Base-by-base conservation (phyloP, 805 yeast species). In the Candida schatavii region DNA sequence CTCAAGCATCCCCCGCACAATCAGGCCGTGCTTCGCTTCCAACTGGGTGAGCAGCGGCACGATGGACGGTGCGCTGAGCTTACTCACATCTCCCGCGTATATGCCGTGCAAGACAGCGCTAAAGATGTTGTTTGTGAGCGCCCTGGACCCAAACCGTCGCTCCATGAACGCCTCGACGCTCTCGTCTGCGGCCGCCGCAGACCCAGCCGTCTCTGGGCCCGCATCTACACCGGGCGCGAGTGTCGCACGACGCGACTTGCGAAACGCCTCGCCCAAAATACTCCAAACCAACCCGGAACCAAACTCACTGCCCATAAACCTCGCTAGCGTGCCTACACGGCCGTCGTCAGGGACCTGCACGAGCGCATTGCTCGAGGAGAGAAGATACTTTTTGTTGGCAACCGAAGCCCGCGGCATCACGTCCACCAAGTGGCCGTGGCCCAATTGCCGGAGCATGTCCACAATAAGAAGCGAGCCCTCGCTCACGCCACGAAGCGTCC, bases 91-190 rank as follows among this genome's bases (percentile, higher is more conserved):
- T n/a, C 88, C 93, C 1, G 95, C 97, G 60, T 89, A 91, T 1
- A 93, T 81, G 0, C 99, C 99, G 55, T 89, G 88, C 57, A 85
- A 70, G 3, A 89, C 64, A 0, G 96, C 98, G 61, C 96, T 85
- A 17, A 85, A 63, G 11, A 91, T 62, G 39, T 86, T 81, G 43
- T 64, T 66, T 3, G 75, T 67, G 4, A 83, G 61, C 2, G 67
- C 41, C 6, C 69, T 67, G 7, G 49, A 54, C 2, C 90, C 90
- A 56, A 89, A 83, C 46, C 97, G 64, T 48, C 97, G 68, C 2
- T 66, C 55, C 27, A 90, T 57, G 53, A 88, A 88, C 2, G 74
- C 66, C 35, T 77, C 81, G 1, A 91, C 80, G 7, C 84, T 72
- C 63, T 89, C 97, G 56, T 90, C 97, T 4, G 63, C 43, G 5